Conservation (phyloP, 2,329 filamentous ascomycete species). For the Exophiala viscosa region DNA sequence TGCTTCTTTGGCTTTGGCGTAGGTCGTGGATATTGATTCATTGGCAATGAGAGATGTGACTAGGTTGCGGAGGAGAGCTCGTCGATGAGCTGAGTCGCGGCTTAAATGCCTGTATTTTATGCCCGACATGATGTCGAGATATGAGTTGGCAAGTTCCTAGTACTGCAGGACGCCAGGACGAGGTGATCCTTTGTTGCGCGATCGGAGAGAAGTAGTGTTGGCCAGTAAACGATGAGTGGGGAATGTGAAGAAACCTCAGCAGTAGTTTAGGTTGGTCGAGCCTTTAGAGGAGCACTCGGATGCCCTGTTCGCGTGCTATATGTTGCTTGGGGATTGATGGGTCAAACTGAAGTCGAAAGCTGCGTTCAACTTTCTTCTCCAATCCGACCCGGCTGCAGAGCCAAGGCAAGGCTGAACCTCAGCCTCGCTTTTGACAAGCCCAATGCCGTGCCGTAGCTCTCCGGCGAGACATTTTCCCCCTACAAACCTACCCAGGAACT, state of each 20-base stretch:
- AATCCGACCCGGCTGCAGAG: background rate
- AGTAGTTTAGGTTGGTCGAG: too few relatives aligned
- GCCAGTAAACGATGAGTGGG: too few relatives aligned
- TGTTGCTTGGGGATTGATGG: background rate
- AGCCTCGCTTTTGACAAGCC: background rate
- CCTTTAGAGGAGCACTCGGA: too few relatives aligned
- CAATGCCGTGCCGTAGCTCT: background rate
- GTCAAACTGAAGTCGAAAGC: background rate
- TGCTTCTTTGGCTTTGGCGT: slow-evolving; percentile 94
- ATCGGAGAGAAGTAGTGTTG: too few relatives aligned
- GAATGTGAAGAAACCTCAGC: too few relatives aligned
- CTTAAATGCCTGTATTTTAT: slow-evolving; percentile 86
- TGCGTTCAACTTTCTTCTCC: slow-evolving; percentile 2
- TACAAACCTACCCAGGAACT: background rate
- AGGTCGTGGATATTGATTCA: slow-evolving; percentile 92
- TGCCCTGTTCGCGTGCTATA: background rate
- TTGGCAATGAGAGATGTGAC: slow-evolving; percentile 91
- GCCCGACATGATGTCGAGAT: slow-evolving; percentile 31
- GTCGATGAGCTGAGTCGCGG: slow-evolving; percentile 79
- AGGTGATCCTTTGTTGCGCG: background rate
- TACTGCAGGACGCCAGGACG: background rate
- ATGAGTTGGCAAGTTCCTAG: background rate
- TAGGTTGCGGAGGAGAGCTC: slow-evolving; percentile 90
- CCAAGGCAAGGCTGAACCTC: background rate
- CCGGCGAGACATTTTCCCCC: background rate